Base-by-base conservation (phyloP, 345 rosid genomes). In the Physaria fendleri region DNA sequence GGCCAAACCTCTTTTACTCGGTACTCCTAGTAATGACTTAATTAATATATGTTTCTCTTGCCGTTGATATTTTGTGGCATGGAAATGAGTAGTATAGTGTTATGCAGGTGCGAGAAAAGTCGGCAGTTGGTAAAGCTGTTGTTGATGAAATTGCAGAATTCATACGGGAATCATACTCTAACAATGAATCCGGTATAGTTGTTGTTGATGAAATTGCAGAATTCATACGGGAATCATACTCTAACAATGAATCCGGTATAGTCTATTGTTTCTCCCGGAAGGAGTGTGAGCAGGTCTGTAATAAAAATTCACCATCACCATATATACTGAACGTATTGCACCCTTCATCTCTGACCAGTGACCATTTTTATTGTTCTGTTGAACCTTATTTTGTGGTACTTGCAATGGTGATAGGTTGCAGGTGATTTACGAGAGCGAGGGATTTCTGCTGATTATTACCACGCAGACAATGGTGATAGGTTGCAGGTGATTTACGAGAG, bases 261-360 rank as follows among this genome's bases (percentile, higher is more conserved):
- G 87, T 92, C 22, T 92, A 92, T 76, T 92, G 98, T 77, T 88
- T 88, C 78, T 92, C 97, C 3, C 80, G 90, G 72, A 92, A 86
- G 76, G 96, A 92, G 64, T 92, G 98, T 45, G 90, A 85, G 71
- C 98, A 92, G 97, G 98, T 88, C 39, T 46, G 51, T 57, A n/a
- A 53, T 56, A 30, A 4, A 7, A 33, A 27, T 44, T 25, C 7
- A 37, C 62, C 35, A 53, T 43, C 38, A 41, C 40, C 13, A 43
- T 29, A 23, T 58, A 48, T 63, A 40, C 61, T 9, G 20, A 47
- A 23, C 16, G 40, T 24, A 25, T n/a, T n/a, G n/a, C n/a, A n/a
- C n/a, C n/a, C n/a, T n/a, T n/a, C n/a, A n/a, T n/a, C n/a, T n/a
- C n/a, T n/a, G n/a, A n/a, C n/a, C n/a, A n/a, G n/a, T n/a, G n/a